Percentiles rank a stretch among this genome's conserved stretches.
Conservation (phyloP, 2,329 filamentous ascomycete species). For the Curvularia hawaiiensis region DNA sequence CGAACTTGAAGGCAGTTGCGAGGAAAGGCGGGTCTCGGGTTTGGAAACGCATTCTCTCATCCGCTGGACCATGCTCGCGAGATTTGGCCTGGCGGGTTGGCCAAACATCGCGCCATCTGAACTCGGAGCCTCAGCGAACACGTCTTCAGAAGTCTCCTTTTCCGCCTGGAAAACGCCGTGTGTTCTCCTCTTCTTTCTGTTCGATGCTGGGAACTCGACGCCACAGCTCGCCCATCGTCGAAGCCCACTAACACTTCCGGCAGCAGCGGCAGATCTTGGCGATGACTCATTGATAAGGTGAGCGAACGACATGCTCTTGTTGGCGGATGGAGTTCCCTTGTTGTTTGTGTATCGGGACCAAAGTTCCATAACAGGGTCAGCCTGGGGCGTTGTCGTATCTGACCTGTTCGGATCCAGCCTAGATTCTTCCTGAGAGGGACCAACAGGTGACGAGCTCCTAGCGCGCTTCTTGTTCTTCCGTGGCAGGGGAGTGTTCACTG, state of each 20-base stretch:
- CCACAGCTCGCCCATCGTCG: slow-evolving; percentile 58
- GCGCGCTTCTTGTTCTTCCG: slow-evolving; percentile 53
- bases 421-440: slow-evolving; percentile 47
- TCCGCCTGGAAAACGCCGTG: slow-evolving; percentile 41
- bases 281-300: slow-evolving; percentile 54
- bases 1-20: slow-evolving; percentile 52
- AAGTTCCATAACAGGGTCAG: slow-evolving; percentile 54
- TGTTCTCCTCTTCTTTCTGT: slow-evolving; percentile 49
- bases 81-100: slow-evolving; percentile 33
- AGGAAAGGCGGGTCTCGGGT: slow-evolving; percentile 24
- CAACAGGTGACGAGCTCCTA: slow-evolving; percentile 53
- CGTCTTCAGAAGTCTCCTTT: slow-evolving; percentile 32
- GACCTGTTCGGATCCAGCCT: slow-evolving; percentile 31
- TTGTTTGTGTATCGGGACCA: slow-evolving; percentile 53
- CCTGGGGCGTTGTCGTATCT: slow-evolving; percentile 50
- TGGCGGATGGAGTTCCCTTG: slow-evolving; percentile 44
- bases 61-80: slow-evolving; percentile 48
- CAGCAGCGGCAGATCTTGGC: slow-evolving; percentile 51
- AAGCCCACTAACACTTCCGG: slow-evolving; percentile 53
- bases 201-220: slow-evolving; percentile 53
- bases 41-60: slow-evolving; percentile 53
- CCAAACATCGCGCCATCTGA: slow-evolving; percentile 38
- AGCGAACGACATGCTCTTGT: slow-evolving; percentile 49
- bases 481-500: slow-evolving; percentile 49
- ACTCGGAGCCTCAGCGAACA: slow-evolving; percentile 38